Conservation (phyloP, 176 grass and related monocot species). For the Paspalum vaginatum region DNA sequence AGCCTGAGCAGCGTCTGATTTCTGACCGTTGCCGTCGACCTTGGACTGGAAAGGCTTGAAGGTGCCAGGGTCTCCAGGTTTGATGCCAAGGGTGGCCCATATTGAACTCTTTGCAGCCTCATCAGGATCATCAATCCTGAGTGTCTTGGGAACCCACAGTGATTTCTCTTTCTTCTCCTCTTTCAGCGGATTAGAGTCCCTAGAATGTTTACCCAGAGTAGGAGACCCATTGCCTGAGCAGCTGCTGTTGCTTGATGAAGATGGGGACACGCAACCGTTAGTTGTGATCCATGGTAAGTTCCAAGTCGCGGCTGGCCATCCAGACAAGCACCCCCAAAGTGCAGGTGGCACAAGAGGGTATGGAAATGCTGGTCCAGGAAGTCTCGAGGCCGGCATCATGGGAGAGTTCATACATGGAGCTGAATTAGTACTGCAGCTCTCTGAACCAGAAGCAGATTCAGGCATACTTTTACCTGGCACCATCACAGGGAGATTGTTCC, state of each 20-base stretch:
- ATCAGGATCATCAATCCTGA: conserved; percentile 86
- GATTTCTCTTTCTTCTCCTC: conserved; percentile 68
- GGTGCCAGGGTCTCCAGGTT: conserved; percentile 63
- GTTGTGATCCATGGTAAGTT: conserved; percentile 50
- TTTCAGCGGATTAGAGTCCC: conserved; percentile 56
- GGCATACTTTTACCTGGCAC: conserved; percentile 41
- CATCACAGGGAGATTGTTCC: conserved; percentile 60
- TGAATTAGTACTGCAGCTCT: conserved; percentile 49
- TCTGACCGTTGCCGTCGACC: conserved; percentile 49
- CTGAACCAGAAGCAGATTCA: conserved; percentile 36
- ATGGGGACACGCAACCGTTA: conserved; percentile 45
- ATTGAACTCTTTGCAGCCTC: conserved; percentile 97
- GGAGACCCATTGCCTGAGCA: conserved; percentile 75
- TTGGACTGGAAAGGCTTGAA: conserved; percentile 79
- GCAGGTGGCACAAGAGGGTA: conserved; percentile 83
- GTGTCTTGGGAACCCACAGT: conserved; percentile 88
- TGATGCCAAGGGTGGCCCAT: conserved; percentile 92
- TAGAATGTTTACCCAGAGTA: conserved; percentile 81
- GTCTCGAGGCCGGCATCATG: conserved; percentile 48
- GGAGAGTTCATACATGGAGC: conserved; percentile 53
- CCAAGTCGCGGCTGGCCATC: conserved; percentile 62
- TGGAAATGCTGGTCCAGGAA: conserved; percentile 59
- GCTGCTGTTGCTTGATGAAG: conserved; percentile 69
- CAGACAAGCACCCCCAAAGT: conserved; percentile 64
- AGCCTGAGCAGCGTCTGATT: conserved; percentile 51